These are phyloP conservation scores for Hypsizygus marmoreus DNA, from an alignment of 768 basidiomycete species.

Conservation along the genomic window DNA sequence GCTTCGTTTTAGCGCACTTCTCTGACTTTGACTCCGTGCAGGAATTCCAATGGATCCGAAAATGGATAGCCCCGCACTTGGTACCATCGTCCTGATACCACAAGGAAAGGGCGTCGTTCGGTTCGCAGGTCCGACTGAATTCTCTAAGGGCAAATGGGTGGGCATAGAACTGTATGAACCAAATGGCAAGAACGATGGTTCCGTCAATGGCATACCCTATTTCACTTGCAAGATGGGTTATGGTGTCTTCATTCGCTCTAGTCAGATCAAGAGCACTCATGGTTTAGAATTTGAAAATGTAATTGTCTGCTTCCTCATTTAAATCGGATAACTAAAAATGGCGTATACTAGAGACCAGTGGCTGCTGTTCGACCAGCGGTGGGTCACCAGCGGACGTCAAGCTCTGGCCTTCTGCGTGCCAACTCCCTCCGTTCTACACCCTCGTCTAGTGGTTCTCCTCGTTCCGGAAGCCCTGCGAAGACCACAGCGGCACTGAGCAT, in stretches of 20 bases:
- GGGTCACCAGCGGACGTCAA: slow-evolving; percentile 67
- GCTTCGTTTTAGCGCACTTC: not conserved
- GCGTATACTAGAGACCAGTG: slow-evolving; percentile 25
- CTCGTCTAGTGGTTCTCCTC: slow-evolving; percentile 54
- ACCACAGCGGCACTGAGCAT: slow-evolving; percentile 22
- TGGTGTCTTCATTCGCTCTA: slow-evolving; percentile 89
- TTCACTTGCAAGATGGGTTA: slow-evolving; percentile 75
- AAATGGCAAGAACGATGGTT: slow-evolving; percentile 95
- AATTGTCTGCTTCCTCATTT: not conserved
- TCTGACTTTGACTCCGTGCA: not conserved
- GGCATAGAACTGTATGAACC: slow-evolving; percentile 85
- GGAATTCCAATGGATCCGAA: slow-evolving; percentile 10
- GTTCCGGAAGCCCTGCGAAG: slow-evolving; percentile 67
- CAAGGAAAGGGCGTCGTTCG: slow-evolving; percentile 85
- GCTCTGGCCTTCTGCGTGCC: slow-evolving; percentile 41
- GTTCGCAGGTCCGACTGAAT: slow-evolving; percentile 82
- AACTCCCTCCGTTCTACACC: slow-evolving; percentile 43
- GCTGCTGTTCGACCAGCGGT: slow-evolving; percentile 30
- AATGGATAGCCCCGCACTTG: slow-evolving; percentile 42
- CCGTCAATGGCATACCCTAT: slow-evolving; percentile 76
- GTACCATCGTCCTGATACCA: slow-evolving; percentile 77
- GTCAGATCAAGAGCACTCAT: slow-evolving; percentile 72
- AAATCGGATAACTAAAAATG: too few species aligned
- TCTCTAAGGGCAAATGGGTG: slow-evolving; percentile 91
- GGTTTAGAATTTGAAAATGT: slow-evolving; percentile 43